These are phyloP conservation scores for Paramarasmius palmivorus DNA, from an alignment of 1,284 basidiomycete genomes.

Conservation along the genomic window DNA sequence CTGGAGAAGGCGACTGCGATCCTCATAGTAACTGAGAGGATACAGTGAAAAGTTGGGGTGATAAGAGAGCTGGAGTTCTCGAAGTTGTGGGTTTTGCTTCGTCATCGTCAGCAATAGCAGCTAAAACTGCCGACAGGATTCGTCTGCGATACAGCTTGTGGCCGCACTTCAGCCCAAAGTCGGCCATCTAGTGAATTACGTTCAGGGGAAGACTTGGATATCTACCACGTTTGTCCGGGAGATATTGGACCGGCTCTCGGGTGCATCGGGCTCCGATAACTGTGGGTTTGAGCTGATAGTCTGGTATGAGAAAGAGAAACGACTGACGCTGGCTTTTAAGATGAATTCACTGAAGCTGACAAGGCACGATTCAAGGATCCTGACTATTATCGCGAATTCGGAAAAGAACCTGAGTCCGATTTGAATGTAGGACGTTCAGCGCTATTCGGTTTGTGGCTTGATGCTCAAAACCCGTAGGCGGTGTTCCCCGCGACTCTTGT, in stretches of 20 bases:
- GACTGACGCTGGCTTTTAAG: conserved; percentile 25
- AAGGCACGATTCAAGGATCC: conserved; percentile 49
- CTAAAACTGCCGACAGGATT: conserved; percentile 42
- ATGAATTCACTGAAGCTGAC: conserved; percentile 55
- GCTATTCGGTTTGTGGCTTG: too few relatives aligned
- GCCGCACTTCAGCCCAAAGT: conserved; percentile 58
- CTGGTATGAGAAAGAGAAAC: background rate
- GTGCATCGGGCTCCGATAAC: conserved; percentile 37
- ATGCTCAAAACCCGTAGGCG: conserved; percentile 36
- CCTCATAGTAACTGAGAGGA: conserved; percentile 38
- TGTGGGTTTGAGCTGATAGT: conserved; percentile 34
- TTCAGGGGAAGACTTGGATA: conserved; percentile 65
- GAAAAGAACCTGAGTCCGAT: conserved; percentile 48
- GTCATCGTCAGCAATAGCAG: background rate
- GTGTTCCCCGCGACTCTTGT: conserved; percentile 45
- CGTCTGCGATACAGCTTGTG: conserved; percentile 66
- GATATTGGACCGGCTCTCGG: conserved; percentile 37
- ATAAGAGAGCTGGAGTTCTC: conserved; percentile 61
- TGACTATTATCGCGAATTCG: conserved; percentile 49
- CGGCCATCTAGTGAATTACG: conserved; percentile 53
- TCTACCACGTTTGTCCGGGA: conserved; percentile 47
- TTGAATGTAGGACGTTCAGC: conserved; percentile 60
- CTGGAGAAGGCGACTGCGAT: conserved; percentile 34
- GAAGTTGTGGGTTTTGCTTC: conserved; percentile 47
- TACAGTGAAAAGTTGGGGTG: conserved; percentile 47